Evolutionary conservation across 2,329 filamentous ascomycete genomes (phyloP).

Genomic region (Penicillium psychrosexuale): DNA sequence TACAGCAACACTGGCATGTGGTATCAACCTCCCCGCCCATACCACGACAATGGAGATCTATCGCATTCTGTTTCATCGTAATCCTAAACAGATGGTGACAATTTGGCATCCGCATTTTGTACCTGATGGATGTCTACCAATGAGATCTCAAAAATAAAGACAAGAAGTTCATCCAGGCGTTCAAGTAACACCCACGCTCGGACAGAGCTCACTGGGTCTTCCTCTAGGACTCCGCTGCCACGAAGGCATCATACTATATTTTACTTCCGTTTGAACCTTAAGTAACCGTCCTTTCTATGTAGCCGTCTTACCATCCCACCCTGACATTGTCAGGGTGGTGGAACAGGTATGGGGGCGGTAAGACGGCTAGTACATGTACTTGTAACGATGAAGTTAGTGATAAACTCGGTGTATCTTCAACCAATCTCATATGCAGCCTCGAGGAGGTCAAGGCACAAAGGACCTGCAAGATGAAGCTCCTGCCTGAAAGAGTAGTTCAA

Average conservation of each 20-base stretch:
- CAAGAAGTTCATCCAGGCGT: too few relatives aligned
- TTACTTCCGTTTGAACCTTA: neutral
- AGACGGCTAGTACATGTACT: neutral
- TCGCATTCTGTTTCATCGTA: too few relatives aligned
- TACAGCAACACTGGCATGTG: slow-evolving; percentile 97
- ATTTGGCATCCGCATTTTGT: too few relatives aligned
- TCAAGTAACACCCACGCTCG: too few relatives aligned
- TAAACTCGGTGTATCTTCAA: neutral
- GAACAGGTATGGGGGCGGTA: too few relatives aligned
- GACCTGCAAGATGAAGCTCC: slow-evolving; percentile 4
- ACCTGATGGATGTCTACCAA: too few relatives aligned
- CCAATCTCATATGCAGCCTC: slow-evolving; percentile 4
- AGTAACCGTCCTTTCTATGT: neutral
- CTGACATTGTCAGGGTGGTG: too few relatives aligned
- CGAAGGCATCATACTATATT: neutral
- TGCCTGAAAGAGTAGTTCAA: slow-evolving; percentile 2
- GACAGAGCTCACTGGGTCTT: too few relatives aligned
- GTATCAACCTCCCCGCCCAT: slow-evolving; percentile 95
- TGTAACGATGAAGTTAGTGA: neutral
- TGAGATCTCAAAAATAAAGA: too few relatives aligned
- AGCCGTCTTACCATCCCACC: too few relatives aligned
- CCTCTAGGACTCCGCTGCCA: too few relatives aligned
- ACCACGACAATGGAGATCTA: slow-evolving; percentile 46
- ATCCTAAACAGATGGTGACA: too few relatives aligned
- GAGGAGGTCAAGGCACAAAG: slow-evolving; percentile 1